These are phyloP conservation scores for Myxozyma kluyveri DNA, from an alignment of 805 yeast species.

Conservation along the genomic window DNA sequence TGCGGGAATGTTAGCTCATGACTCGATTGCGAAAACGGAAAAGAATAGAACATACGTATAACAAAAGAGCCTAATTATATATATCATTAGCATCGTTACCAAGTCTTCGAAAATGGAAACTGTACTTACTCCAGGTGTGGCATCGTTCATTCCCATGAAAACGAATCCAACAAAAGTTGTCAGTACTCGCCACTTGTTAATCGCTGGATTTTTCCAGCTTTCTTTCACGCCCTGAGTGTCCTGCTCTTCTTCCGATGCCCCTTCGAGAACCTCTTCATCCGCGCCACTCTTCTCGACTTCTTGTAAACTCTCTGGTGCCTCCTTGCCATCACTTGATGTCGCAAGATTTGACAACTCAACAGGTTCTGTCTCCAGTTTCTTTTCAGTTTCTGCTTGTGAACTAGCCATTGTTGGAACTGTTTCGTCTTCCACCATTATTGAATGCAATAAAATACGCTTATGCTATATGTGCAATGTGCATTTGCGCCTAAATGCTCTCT, in stretches of 20 bases:
- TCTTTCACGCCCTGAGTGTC: not conserved
- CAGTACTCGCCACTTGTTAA: conserved; percentile 9
- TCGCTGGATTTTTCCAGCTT: conserved; percentile 19
- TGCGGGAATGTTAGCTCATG: conserved; percentile 23
- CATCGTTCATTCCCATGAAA: conserved; percentile 41
- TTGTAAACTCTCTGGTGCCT: too few relatives aligned
- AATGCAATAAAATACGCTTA: too few relatives aligned
- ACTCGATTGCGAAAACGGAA: not conserved
- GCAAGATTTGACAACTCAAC: too few relatives aligned
- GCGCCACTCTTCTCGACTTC: too few relatives aligned
- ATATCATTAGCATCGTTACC: not conserved
- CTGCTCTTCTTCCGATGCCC: conserved; percentile 2
- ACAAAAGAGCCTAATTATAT: conserved; percentile 2
- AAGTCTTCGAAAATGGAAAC: not conserved
- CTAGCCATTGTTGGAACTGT: too few relatives aligned
- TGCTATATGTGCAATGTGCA: too few relatives aligned
- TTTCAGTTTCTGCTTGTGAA: too few relatives aligned
- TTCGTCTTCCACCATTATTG: too few relatives aligned
- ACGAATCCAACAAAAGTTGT: conserved; percentile 22
- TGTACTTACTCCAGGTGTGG: conserved; percentile 52
- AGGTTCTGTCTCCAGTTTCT: too few relatives aligned
- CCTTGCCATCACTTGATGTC: too few relatives aligned
- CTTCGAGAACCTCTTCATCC: too few relatives aligned
- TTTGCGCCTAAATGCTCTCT: too few relatives aligned
- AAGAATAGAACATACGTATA: conserved; percentile 4